Evolutionary conservation across 495 filamentous ascomycete species (phyloP), one percentile per base, ranked within the genome.

Genomic region (Podospora pseudopauciseta): DNA sequence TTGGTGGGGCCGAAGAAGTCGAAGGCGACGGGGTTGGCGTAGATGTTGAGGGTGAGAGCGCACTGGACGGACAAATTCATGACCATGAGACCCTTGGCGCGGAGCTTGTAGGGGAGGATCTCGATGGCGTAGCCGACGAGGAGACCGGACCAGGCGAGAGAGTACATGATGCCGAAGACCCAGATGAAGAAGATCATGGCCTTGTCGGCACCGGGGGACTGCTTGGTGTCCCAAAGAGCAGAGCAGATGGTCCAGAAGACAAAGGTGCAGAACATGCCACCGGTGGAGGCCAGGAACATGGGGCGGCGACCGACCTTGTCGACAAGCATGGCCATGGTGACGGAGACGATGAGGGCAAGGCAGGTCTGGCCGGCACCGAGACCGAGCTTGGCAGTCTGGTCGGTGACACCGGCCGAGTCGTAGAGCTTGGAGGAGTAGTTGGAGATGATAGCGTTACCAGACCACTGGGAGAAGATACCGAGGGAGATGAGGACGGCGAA

Each of bases 21-120:
- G 62, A 90, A 82, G 13, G 84, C 87, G 26, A 89, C 80, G 0
- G 87, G 86, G 80, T 89, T 89, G 72, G 87, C 85, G 69, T 86
- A 86, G 69, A 78, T 78, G 79, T 85, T 85, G 74, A 86, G 81
- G 49, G 81, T 80, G 23, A 86, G 79, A 18, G 84, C 82, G 39
- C 75, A 73, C 74, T 86, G 84, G 66, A 85, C 77, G 58, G 76
- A 79, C 68, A 85, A 65, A 75, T 86, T 85, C 74, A 86, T 80
- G 70, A 86, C 73, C 76, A 84, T 79, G 67, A 86, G 77, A 39
- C 82, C 81, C 79, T 84, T 79, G 73, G 89, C 89, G 56, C 90
- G 88, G 66, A 92, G 84, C 67, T 83, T 83, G 81, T 89, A 93
- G 0, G 90, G 90, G 58, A 91, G 82, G 70, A 92, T 88, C 79